These are phyloP conservation scores for Colletotrichum gloeosporioides DNA, from an alignment of 2,329 filamentous ascomycete genomes.

Conservation along the genomic window DNA sequence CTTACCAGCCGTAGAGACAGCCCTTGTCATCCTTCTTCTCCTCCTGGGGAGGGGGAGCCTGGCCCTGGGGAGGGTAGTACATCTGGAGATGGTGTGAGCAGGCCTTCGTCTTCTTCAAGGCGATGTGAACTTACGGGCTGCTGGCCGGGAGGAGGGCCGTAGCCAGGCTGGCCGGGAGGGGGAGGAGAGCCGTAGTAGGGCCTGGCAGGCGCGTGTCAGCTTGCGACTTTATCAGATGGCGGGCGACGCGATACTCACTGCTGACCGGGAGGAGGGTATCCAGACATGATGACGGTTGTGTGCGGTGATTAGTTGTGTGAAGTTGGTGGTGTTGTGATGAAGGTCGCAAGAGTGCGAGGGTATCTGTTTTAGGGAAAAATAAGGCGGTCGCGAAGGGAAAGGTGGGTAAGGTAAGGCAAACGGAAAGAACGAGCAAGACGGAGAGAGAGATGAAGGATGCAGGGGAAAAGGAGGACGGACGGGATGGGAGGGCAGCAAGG, in stretches of 20 bases:
- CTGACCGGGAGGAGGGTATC: slow-evolving; percentile 29
- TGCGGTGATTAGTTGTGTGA: neutral
- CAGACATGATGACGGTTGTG: slow-evolving; percentile 35
- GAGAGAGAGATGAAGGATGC: neutral
- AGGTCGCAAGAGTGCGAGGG: neutral
- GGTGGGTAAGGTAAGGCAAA: slow-evolving; percentile 2
- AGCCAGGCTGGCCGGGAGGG: slow-evolving; percentile 23
- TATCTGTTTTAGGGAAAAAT: neutral
- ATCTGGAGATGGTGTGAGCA: slow-evolving; percentile 11
- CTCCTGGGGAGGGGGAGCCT: slow-evolving; percentile 35
- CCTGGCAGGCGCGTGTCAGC: slow-evolving; percentile 9
- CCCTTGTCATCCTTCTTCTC: slow-evolving; percentile 48
- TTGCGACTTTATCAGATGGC: neutral
- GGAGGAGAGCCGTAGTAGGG: slow-evolving; percentile 24
- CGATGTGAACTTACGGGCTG: slow-evolving; percentile 14
- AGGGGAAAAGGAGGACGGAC: neutral
- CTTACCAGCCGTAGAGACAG: slow-evolving; percentile 44
- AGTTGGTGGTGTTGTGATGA: neutral
- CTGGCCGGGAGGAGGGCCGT: slow-evolving; percentile 24
- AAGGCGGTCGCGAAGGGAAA: neutral
- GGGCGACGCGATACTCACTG: slow-evolving; percentile 1
- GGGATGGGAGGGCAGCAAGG: slow-evolving; percentile 5
- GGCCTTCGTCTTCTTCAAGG: neutral
- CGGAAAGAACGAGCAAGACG: slow-evolving; percentile 1
- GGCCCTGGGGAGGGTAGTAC: slow-evolving; percentile 33